Base-by-base conservation (phyloP, 805 yeast species). In the Saturnispora zaruensis region DNA sequence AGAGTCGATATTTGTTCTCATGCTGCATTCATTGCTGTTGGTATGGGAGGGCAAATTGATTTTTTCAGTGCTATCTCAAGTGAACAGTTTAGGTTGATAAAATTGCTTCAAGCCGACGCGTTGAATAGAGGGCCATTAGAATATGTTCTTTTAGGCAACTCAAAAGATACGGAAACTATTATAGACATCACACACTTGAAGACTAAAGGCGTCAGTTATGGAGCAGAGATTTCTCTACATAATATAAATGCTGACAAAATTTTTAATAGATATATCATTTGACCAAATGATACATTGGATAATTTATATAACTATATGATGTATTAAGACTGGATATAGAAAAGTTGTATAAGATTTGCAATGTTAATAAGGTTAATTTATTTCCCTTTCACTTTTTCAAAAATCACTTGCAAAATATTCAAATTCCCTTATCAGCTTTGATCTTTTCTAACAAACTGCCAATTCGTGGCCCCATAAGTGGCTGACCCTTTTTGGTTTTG, bases 391-490 rank as follows among this genome's bases (percentile, higher is more conserved):
- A n/a, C n/a, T n/a, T n/a, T n/a, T n/a, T n/a, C n/a, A n/a, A n/a
- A n/a, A n/a, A n/a, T n/a, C n/a, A n/a, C n/a, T n/a, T n/a, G n/a
- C n/a, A n/a, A n/a, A n/a, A 24, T 21, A 32, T 11, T 33, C 20
- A 46, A n/a, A 41, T 23, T 23, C 45, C 45, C 41, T 54, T 54
- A 23, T 52, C 53, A n/a, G 51, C 55, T 60, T 78, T 81, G 53
- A 90, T 86, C 65, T 88, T 87, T 48, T 84, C 93, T 45, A 90
- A 71, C 41, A 90, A 69, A 57, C 80, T 78, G 50, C 79, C 82
- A 51, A 90, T 87, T 65, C 95, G 78, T 14, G 96, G 95, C 0
- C 88, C 96, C 91, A 90, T 87, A 42, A 78, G 66, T 2, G 97
- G 97, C 64, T 90, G 98, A 0, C 98, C 98, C 3, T 70, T 62